Conservation (phyloP, 768 basidiomycete genomes). For the Coprinopsis sp. region DNA sequence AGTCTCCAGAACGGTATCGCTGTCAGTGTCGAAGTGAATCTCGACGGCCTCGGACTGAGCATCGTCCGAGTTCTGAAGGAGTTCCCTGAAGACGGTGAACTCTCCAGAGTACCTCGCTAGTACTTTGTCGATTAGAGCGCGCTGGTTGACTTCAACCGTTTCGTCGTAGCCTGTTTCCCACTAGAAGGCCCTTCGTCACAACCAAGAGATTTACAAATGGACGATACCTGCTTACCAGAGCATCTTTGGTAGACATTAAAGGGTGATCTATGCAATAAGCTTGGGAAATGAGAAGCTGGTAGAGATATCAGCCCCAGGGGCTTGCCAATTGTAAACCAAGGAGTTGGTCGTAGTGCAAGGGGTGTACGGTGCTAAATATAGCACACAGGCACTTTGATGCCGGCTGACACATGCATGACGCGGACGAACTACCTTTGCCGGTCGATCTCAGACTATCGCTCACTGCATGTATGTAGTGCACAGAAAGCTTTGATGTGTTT, state of each 20-base stretch:
- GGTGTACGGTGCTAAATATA: too few species aligned
- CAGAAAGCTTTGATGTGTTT: slow-evolving; percentile 4
- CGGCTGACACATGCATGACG: too few species aligned
- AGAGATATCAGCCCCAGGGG: background rate
- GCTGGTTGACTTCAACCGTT: slow-evolving; percentile 88
- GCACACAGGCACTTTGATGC: too few species aligned
- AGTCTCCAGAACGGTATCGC: slow-evolving; percentile 17
- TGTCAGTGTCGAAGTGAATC: slow-evolving; percentile 72
- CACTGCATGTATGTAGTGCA: slow-evolving; percentile 1
- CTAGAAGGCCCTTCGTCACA: slow-evolving; percentile 22
- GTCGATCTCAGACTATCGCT: background rate
- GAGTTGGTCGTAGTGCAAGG: background rate
- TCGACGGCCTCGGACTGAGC: slow-evolving; percentile 72
- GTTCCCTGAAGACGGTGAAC: slow-evolving; percentile 79
- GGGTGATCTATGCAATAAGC: background rate
- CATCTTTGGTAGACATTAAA: slow-evolving; percentile 12
- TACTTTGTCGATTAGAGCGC: slow-evolving; percentile 96
- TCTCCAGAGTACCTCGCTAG: slow-evolving; percentile 94
- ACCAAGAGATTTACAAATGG: too few species aligned
- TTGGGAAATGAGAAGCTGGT: background rate
- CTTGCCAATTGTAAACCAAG: background rate
- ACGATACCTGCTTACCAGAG: too few species aligned
- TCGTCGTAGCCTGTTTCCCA: slow-evolving; percentile 67
- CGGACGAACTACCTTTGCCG: too few species aligned
- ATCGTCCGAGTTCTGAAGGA: slow-evolving; percentile 95